These are phyloP conservation scores for Meyerozyma smithsonii DNA, from an alignment of 1,139 yeast genomes.

Conservation along the genomic window DNA sequence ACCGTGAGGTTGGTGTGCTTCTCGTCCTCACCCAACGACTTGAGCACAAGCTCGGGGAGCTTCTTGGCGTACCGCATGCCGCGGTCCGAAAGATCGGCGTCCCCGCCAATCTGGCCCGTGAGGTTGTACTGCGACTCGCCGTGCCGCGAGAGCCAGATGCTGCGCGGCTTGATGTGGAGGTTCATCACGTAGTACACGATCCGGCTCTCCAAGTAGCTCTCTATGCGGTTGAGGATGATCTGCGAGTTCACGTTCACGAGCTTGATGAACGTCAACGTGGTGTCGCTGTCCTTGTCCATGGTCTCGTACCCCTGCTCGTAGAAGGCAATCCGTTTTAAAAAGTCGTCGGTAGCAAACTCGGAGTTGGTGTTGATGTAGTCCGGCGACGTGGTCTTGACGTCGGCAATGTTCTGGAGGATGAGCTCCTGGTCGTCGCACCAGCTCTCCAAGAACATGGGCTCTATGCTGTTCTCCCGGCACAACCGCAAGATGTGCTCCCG, in stretches of 20 bases:
- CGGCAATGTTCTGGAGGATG: slow-evolving; percentile 72
- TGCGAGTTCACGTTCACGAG: slow-evolving; percentile 84
- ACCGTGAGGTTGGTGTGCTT: slow-evolving; percentile 69
- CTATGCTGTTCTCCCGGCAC: slow-evolving; percentile 64
- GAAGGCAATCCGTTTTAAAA: slow-evolving; percentile 64
- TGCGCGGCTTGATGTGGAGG: slow-evolving; percentile 84
- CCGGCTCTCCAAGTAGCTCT: slow-evolving; percentile 84
- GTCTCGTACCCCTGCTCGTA: slow-evolving; percentile 78
- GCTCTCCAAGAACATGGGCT: slow-evolving; percentile 89
- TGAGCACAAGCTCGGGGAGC: slow-evolving; percentile 71
- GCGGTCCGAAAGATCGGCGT: slow-evolving; percentile 78
- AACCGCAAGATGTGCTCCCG: slow-evolving; percentile 61
- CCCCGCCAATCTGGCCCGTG: slow-evolving; percentile 96
- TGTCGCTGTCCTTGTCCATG: slow-evolving; percentile 51
- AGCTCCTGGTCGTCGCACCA: slow-evolving; percentile 83
- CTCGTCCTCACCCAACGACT: slow-evolving; percentile 67
- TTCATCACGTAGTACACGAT: slow-evolving; percentile 96
- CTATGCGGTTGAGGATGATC: slow-evolving; percentile 81
- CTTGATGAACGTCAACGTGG: slow-evolving; percentile 75
- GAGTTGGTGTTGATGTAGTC: slow-evolving; percentile 74
- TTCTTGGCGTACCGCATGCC: slow-evolving; percentile 83
- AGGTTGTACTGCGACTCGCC: slow-evolving; percentile 92
- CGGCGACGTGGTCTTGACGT: slow-evolving; percentile 83
- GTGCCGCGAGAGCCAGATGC: slow-evolving; percentile 90
- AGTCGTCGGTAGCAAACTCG: slow-evolving; percentile 68